Base-by-base conservation (phyloP, 2,329 filamentous ascomycete genomes). In the Colletotrichum horii region DNA sequence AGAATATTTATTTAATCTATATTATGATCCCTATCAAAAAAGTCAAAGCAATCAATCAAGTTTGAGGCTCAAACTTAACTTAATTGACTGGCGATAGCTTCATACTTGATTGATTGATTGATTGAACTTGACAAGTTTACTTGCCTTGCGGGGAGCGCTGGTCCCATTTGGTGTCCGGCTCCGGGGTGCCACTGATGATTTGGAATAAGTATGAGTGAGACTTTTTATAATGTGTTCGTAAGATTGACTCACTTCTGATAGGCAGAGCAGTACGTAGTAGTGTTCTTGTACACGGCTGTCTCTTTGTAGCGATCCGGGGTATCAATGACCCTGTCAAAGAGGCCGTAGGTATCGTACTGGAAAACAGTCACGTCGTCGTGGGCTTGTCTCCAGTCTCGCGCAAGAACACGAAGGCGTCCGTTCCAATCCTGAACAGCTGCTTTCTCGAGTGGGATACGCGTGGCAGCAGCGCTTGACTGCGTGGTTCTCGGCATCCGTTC, bases 401-500 rank as follows among this genome's bases (percentile, higher is more conserved):
- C 61, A 4, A 71, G 34, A 12, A n/a, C 34, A 7, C 34, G 16
- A 11, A 71, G 43, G 0, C 70, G 52, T 14, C n/a, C 52, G 26
- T 71, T 67, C 62, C 70, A 67, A n/a, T 71, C 62, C 22, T 58
- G 52, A 11, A 71, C 62, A 4, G 70, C 70, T 24, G 70, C 52
- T 4, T 66, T 71, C 7, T 60, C 28, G 0, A 71, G 52, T 9
- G 62, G 52, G 15, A 71, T 48, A 6, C 62, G 62, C 7, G 24
- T 56, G 7, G 19, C 26, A 15, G 34, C 52, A 5, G 52, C 70
- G n/a, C 52, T 71, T 24, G 48, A 67, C 15, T 67, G 48, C 3
- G 70, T 66, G 22, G 34, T 71, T 34, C 62, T 58, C 8, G 34
- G 70, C 62, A 67, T 71, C 12, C 66, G 66, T 30, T 87, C 85